These are phyloP conservation scores for Sporisorium reilianum DNA, from an alignment of 1,284 basidiomycete species.

Conservation along the genomic window DNA sequence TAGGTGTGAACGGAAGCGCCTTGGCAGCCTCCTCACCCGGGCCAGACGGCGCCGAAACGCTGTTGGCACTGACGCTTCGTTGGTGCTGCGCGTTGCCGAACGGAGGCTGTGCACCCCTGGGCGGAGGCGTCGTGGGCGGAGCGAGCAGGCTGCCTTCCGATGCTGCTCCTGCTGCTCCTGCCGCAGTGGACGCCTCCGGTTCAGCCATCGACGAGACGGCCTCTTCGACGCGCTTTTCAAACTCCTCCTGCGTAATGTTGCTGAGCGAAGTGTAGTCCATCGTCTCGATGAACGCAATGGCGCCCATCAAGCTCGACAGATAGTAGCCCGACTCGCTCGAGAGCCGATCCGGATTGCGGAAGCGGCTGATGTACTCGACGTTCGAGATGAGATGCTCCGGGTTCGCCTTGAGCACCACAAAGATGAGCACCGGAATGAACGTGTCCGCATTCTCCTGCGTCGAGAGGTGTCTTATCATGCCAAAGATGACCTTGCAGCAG, in stretches of 20 bases:
- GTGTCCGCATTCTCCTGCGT: slow-evolving; percentile 76
- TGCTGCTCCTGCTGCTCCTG: slow-evolving; percentile 7
- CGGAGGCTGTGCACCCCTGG: slow-evolving; percentile 20
- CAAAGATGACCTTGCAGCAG: slow-evolving; percentile 99
- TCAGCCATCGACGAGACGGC: slow-evolving; percentile 48
- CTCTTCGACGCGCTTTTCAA: slow-evolving; percentile 74
- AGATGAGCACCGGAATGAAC: slow-evolving; percentile 94
- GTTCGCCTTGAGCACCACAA: slow-evolving; percentile 91
- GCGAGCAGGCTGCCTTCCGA: slow-evolving; percentile 14
- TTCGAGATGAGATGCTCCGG: slow-evolving; percentile 94
- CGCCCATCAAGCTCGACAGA: slow-evolving; percentile 82
- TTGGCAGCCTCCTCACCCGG: slow-evolving; percentile 57
- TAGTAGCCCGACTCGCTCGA: slow-evolving; percentile 98
- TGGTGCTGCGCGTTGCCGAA: slow-evolving; percentile 26
- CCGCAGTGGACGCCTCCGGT: slow-evolving; percentile 21
- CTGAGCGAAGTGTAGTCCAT: slow-evolving; percentile 95
- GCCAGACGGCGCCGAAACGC: slow-evolving; percentile 46
- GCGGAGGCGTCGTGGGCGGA: slow-evolving; percentile 30
- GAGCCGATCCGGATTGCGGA: slow-evolving; percentile 87
- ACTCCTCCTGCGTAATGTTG: slow-evolving; percentile 90
- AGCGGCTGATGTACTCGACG: slow-evolving; percentile 89
- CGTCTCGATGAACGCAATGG: slow-evolving; percentile 93
- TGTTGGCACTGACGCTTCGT: slow-evolving; percentile 41
- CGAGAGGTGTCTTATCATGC: slow-evolving; percentile 85
- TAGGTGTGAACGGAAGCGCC: slow-evolving; percentile 45